A percentile compares a stretch with the other conserved stretches of the same genome.
phyloP scores from a whole-genome alignment of 176 grass and related monocot genomes.

The Zoysia pacifica region DNA sequence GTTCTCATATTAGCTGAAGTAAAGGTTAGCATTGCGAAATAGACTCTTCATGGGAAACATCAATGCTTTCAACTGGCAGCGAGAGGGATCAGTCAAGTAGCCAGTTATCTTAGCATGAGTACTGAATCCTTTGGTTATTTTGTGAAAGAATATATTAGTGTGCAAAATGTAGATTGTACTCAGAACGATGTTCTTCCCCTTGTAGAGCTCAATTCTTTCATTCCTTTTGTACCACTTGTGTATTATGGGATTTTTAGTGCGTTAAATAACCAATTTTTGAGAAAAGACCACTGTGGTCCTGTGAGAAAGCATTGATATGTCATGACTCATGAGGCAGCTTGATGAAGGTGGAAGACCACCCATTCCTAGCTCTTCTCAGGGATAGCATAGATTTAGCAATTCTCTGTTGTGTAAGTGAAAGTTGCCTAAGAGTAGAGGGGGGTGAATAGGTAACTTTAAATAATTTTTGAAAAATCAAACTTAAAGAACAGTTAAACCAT shows the following conservation, averaged over 20 bases:
- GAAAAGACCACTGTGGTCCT: background rate
- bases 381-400: too few relatives aligned
- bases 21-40: conserved; percentile 44
- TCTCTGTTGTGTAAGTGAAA: too few relatives aligned
- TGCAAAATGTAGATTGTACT: conserved; percentile 62
- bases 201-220: conserved; percentile 74
- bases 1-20: conserved; percentile 80
- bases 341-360: too few relatives aligned
- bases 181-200: conserved; percentile 38
- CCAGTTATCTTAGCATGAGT: conserved; percentile 41
- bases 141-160: conserved; percentile 44
- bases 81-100: conserved; percentile 1
- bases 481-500: too few relatives aligned
- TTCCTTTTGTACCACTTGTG: conserved; percentile 66
- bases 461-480: too few relatives aligned
- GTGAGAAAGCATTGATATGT: background rate
- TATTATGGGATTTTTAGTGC: conserved; percentile 37
- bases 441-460: too few relatives aligned
- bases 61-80: conserved; percentile 31
- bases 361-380: too few relatives aligned
- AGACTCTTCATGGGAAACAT: conserved; percentile 40
- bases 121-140: conserved; percentile 41
- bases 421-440: too few relatives aligned
- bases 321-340: background rate
- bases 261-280: conserved; percentile 45